Evolutionary conservation across 176 grass and related monocot species (phyloP).

Genomic region (Dactylis glomerata): DNA sequence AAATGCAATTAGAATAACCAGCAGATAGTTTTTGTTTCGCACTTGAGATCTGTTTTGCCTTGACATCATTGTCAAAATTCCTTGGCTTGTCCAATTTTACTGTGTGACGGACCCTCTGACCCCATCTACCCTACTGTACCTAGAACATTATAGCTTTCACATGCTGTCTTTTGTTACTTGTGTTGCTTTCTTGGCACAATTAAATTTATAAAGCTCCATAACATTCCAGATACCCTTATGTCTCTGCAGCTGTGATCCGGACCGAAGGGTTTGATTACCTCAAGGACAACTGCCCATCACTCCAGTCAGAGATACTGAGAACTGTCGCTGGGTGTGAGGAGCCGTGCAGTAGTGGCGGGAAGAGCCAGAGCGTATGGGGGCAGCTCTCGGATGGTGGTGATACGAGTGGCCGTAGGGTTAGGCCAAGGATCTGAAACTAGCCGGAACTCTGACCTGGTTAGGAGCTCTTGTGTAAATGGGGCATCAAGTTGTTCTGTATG

Average conservation of each 20-base stretch:
- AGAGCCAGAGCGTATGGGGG: slow-evolving; percentile 75
- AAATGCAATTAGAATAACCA: neutral
- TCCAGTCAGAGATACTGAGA: slow-evolving; percentile 84
- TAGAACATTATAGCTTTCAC: slow-evolving; percentile 9
- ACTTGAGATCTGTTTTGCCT: slow-evolving; percentile 1
- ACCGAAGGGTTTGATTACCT: slow-evolving; percentile 73
- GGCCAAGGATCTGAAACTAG: slow-evolving; percentile 52
- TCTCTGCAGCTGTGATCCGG: slow-evolving; percentile 95
- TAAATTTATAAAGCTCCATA: slow-evolving; percentile 54
- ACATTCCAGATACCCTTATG: slow-evolving; percentile 66
- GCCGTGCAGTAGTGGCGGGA: slow-evolving; percentile 65
- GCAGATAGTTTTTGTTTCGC: neutral
- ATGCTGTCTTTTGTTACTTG: neutral
- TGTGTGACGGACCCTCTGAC: neutral
- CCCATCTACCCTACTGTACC: neutral
- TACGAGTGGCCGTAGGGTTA: slow-evolving; percentile 69
- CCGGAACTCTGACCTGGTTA: slow-evolving; percentile 43
- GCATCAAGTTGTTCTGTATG: slow-evolving; percentile 35
- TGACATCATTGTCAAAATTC: neutral
- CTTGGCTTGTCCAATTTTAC: neutral
- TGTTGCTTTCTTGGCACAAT: slow-evolving; percentile 25
- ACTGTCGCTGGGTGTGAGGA: slow-evolving; percentile 75
- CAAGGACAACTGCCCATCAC: slow-evolving; percentile 66
- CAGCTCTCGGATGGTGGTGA: slow-evolving; percentile 81
- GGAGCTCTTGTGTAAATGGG: slow-evolving; percentile 53